Base-by-base conservation (phyloP, 176 grass and related monocot genomes). In the Dendrocalamus sinicus region DNA sequence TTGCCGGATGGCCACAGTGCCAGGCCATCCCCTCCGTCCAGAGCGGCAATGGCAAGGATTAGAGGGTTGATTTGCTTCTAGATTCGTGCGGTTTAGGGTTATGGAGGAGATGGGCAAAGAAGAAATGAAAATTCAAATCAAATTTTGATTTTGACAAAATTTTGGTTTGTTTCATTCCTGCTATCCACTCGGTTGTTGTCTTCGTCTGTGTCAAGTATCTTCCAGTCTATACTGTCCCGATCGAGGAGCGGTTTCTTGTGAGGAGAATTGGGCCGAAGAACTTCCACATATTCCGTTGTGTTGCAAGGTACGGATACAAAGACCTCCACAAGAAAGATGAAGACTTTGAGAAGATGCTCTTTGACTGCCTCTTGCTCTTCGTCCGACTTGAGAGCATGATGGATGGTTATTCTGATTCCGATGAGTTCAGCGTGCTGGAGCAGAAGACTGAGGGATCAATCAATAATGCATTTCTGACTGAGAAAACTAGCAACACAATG, bases 201-300 rank as follows among this genome's bases (percentile, higher is more conserved):
- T 98, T 98, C 5, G 92, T 98, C 6, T 98, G 96, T 74, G 85
- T 98, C 80, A 98, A 98, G 86, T 98, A 98, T 77, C 93, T 98
- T 8, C 96, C 96, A 0, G 96, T 98, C 44, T 98, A 98, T 76
- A 98, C 93, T 0, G 96, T 98, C 16, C 96, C 96, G 0, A 39
- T 61, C 15, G 96, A 98, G n/a, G 96, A 98, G 65, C 79, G 93
- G 78, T 94, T 98, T 81, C 61, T 98, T 40, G 96, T 98, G 8
- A 79, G 86, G 84, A 40, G 96, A 80, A 98, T 98, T n/a, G 96
- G 96, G 24, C 96, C 93, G 0, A 96, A 91, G 88, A 92, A 86
- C 77, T 98, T 92, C 90, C 93, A 96, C 85, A 98, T 98, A 82
- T 99, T 99, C 81, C 91, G 96, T 0, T 99, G 96, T 4, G 85